A percentile compares a stretch with the other conserved stretches of the same genome.
These are phyloP conservation scores for Fraxinus latifolia DNA, from an alignment of 305 asterid genomes.

Conservation along the genomic window DNA sequence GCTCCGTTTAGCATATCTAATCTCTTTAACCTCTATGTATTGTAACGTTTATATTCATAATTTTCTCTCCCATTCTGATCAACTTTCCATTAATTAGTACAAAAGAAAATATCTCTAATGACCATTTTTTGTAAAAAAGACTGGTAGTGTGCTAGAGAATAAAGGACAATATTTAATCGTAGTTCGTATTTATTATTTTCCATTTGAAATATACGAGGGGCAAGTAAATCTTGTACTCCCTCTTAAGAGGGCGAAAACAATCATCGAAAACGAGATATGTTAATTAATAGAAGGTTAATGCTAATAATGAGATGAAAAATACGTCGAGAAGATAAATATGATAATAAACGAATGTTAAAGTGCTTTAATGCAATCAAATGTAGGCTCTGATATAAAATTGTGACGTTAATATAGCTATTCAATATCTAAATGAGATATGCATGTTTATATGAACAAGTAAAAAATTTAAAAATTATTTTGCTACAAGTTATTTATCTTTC, in stretches of 20 bases:
- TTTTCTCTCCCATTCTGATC: neutral
- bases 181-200: too few relatives aligned
- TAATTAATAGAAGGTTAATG: neutral
- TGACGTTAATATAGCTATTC: neutral
- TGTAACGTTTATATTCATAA: neutral
- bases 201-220: neutral
- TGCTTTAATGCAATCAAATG: neutral
- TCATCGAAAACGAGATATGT: neutral
- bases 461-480: too few relatives aligned
- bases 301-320: neutral
- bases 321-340: neutral
- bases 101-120: neutral
- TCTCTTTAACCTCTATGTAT: neutral
- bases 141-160: neutral
- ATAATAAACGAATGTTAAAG: neutral
- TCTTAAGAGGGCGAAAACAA: neutral
- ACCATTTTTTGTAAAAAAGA: too few relatives aligned
- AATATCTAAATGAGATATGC: neutral
- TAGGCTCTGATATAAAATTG: neutral
- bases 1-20: conserved; percentile 43
- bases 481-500: neutral
- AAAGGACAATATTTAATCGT: neutral
- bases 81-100: neutral
- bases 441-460: neutral
- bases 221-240: neutral